These are phyloP conservation scores for Anethum foeniculum DNA, from an alignment of 140 eudicot genomes.

Conservation along the genomic window DNA sequence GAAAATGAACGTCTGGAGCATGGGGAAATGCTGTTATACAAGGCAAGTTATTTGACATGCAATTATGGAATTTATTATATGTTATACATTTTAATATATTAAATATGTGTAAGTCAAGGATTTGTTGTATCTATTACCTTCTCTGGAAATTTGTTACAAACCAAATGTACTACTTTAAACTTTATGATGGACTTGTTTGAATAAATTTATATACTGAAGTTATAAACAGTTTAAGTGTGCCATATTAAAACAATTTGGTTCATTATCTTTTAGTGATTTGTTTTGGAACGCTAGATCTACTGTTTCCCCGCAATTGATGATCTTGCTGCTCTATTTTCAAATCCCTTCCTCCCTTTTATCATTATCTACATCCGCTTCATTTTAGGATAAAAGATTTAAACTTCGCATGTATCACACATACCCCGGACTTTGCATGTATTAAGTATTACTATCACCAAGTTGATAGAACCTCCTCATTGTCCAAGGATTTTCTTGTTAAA, in stretches of 20 bases:
- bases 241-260: background rate
- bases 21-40: constrained; percentile 94
- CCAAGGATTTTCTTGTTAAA: background rate
- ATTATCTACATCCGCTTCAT: background rate
- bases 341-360: background rate
- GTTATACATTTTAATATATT: background rate
- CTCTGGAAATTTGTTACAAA: background rate
- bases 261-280: background rate
- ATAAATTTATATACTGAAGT: background rate
- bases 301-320: background rate
- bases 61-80: background rate
- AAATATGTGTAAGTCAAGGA: background rate
- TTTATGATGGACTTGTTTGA: background rate
- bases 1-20: constrained; percentile 94
- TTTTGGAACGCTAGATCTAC: background rate
- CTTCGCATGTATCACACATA: background rate
- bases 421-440: too few species aligned
- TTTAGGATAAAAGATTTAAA: background rate
- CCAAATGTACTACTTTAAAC: background rate
- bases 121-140: background rate
- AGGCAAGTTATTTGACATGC: constrained; percentile 40
- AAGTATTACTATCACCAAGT: background rate
- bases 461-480: background rate
- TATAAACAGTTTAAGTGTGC: background rate
- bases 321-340: background rate